Percentiles rank a stretch among this genome's conserved stretches.
Conservation (phyloP, 2,329 filamentous ascomycete genomes). For the Coniella vitis region DNA sequence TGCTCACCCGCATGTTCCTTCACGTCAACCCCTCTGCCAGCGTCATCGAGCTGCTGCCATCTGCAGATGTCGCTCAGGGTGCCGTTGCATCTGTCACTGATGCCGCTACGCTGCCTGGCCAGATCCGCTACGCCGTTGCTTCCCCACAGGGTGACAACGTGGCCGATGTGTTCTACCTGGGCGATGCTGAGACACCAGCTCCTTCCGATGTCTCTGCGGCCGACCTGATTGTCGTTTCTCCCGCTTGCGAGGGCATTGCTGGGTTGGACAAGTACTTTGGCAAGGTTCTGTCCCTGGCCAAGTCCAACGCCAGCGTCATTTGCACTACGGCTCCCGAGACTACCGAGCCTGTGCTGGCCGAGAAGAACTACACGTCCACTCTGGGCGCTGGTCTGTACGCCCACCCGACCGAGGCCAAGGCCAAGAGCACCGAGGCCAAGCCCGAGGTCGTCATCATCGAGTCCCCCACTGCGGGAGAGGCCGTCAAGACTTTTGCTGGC, state of each 20-base stretch:
- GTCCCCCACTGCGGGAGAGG: neutral
- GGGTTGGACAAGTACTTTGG: neutral
- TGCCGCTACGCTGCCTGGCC: conserved; percentile 4
- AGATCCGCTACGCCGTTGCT: conserved; percentile 10
- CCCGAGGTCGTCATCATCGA: conserved; percentile 10
- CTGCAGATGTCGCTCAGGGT: conserved; percentile 2
- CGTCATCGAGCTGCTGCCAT: conserved; percentile 7
- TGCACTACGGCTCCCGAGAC: neutral
- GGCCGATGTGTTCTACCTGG: conserved; percentile 8
- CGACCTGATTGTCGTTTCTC: conserved; percentile 7
- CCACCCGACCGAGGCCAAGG: conserved; percentile 4
- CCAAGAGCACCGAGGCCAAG: conserved; percentile 4
- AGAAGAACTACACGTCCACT: conserved; percentile 5
- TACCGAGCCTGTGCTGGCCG: neutral
- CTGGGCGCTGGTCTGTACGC: conserved; percentile 8
- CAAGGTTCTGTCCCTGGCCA: conserved; percentile 6
- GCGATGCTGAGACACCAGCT: conserved; percentile 1
- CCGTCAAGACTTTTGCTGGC: conserved; percentile 2
- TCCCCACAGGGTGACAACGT: conserved; percentile 3
- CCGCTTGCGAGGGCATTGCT: conserved; percentile 3
- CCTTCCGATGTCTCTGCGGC: conserved; percentile 3
- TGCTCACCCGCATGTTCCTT: conserved; percentile 10
- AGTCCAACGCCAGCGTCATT: conserved; percentile 4
- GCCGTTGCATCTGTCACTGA: conserved; percentile 1
- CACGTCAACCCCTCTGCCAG: conserved; percentile 7